Evolutionary conservation across 1,139 yeast genomes (phyloP).

Genomic region (Pichia norvegensis): DNA sequence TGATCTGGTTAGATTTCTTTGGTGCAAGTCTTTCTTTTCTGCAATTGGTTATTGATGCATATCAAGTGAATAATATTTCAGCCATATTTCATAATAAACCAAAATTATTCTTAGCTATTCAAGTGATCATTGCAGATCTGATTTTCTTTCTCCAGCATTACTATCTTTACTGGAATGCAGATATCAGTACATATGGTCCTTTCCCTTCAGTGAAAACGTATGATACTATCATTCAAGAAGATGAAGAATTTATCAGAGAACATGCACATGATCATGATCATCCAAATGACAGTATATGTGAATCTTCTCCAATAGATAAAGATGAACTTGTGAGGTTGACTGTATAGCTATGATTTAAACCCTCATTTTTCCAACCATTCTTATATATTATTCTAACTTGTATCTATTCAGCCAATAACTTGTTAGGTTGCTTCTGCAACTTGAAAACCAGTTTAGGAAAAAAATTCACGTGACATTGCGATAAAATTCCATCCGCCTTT

Average conservation of each 20-base stretch:
- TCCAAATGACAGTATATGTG: constrained; percentile 12
- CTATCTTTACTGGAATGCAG: constrained; percentile 22
- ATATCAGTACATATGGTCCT: constrained; percentile 18
- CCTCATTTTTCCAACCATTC: not conserved
- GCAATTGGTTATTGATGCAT: constrained; percentile 26
- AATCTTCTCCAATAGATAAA: constrained; percentile 17
- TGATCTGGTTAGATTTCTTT: constrained; percentile 26
- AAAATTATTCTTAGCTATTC: constrained; percentile 25
- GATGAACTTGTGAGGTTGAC: constrained; percentile 24
- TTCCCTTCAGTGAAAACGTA: constrained; percentile 11
- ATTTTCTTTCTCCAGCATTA: constrained; percentile 28
- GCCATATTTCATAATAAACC: constrained; percentile 26
- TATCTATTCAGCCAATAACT: no score
- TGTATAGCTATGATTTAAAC: not conserved
- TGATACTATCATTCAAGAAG: constrained; percentile 23
- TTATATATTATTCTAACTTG: not conserved
- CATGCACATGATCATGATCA: constrained; percentile 28
- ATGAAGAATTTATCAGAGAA: constrained; percentile 25
- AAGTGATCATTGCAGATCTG: constrained; percentile 23
- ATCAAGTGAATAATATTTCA: constrained; percentile 16
- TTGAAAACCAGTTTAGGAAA: not conserved
- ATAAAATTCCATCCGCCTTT: not conserved
- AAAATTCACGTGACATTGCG: constrained; percentile 14
- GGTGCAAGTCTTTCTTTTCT: constrained; percentile 26
- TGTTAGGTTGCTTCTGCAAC: no score